These are phyloP conservation scores for Thelephora terrestris DNA, from an alignment of 1,284 basidiomycete species.

Conservation along the genomic window DNA sequence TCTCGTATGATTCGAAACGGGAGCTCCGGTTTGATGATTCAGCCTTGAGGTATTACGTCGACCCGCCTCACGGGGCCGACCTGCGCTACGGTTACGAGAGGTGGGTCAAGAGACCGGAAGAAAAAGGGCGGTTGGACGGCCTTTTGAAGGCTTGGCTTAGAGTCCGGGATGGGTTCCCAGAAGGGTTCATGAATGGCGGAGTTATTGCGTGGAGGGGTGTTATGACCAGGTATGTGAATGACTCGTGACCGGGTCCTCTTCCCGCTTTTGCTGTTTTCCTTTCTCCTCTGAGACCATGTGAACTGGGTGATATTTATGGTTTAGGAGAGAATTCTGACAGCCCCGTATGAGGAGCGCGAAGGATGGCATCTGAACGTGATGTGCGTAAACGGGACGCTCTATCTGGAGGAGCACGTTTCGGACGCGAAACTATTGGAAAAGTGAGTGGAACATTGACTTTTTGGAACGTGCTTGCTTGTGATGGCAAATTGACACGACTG, in stretches of 20 bases:
- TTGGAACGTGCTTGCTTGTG: constrained; percentile 9
- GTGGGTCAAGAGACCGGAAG: constrained; percentile 61
- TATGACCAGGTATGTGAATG: constrained; percentile 70
- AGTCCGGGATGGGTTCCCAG: constrained; percentile 25
- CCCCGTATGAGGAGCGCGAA: constrained; percentile 75
- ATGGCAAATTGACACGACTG: constrained; percentile 7
- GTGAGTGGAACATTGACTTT: constrained; percentile 27
- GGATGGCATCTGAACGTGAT: constrained; percentile 82
- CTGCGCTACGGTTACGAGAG: constrained; percentile 57
- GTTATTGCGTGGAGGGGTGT: constrained; percentile 85
- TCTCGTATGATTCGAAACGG: constrained; percentile 36
- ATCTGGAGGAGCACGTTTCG: constrained; percentile 74
- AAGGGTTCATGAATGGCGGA: constrained; percentile 21
- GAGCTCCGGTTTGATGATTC: constrained; percentile 54
- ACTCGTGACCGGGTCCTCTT: neutral
- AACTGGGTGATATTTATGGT: constrained; percentile 11
- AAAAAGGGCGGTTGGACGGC: constrained; percentile 51
- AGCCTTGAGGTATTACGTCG: constrained; percentile 57
- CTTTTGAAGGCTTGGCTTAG: constrained; percentile 46
- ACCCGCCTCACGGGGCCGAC: constrained; percentile 52
- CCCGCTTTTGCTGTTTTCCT: neutral
- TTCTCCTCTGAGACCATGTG: constrained; percentile 1
- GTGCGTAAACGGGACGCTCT: constrained; percentile 65
- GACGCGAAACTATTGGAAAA: constrained; percentile 50
- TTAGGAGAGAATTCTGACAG: constrained; percentile 53